phyloP scores from a whole-genome alignment of 169 alveolate species.

The Eimeria necatrix region DNA sequence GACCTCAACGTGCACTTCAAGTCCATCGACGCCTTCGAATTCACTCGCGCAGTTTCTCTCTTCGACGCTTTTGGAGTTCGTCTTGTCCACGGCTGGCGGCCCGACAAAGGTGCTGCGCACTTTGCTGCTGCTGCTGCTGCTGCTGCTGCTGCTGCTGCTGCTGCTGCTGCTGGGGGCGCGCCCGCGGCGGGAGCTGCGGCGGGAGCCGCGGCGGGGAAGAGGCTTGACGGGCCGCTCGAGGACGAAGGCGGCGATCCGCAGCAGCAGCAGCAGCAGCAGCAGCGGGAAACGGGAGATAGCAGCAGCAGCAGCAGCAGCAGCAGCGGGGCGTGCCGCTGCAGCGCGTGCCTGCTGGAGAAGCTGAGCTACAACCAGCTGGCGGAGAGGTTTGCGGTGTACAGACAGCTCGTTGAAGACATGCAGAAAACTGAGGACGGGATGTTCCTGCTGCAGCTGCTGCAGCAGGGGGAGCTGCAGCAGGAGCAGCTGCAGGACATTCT shows the following conservation, averaged over 20 bases:
- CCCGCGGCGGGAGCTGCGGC: neutral
- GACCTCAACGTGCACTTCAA: slow-evolving; percentile 67
- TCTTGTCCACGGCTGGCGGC: slow-evolving; percentile 75
- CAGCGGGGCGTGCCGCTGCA: slow-evolving; percentile 41
- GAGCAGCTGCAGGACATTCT: neutral
- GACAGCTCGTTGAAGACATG: slow-evolving; percentile 38
- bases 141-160: neutral
- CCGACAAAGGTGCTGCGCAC: neutral
- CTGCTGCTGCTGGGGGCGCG: slow-evolving; percentile 4
- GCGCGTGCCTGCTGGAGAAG: slow-evolving; percentile 38
- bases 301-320: slow-evolving; percentile 5
- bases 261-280: slow-evolving; percentile 31
- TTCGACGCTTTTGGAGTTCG: slow-evolving; percentile 65
- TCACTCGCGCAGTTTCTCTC: slow-evolving; percentile 67
- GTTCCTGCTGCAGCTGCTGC: neutral
- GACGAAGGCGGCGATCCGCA: neutral
- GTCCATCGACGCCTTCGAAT: slow-evolving; percentile 71
- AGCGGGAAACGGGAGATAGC: neutral
- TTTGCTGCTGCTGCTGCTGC: neutral
- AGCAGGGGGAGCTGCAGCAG: slow-evolving; percentile 39
- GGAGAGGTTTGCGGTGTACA: slow-evolving; percentile 23
- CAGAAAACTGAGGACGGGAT: neutral
- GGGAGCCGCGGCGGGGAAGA: neutral
- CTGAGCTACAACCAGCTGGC: slow-evolving; percentile 44
- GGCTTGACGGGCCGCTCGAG: neutral